phyloP scores from a whole-genome alignment of 2,329 filamentous ascomycete species.

The Hypoxylon sp. region DNA sequence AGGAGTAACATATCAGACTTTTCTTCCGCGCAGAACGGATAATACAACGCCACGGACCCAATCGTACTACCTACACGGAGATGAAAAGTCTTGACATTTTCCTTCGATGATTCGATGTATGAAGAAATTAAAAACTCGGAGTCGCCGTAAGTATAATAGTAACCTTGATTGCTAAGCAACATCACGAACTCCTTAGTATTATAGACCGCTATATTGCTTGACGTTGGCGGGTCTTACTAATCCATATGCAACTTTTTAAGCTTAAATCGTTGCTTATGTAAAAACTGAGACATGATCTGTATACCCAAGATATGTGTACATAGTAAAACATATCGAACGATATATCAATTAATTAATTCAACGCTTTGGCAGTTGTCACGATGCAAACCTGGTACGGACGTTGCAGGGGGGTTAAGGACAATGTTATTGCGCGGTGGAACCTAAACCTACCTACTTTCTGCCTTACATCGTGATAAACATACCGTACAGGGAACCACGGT shows the following conservation, averaged over 20 bases:
- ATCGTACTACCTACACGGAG: neutral
- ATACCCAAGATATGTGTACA: too few species aligned
- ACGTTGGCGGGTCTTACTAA: constrained; percentile 11
- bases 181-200: neutral
- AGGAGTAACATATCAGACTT: neutral
- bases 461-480: too few species aligned
- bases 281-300: neutral
- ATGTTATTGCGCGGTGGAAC: too few species aligned
- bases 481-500: too few species aligned
- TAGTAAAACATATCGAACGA: too few species aligned
- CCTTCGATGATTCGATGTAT: neutral
- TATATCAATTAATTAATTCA: too few species aligned
- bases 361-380: too few species aligned
- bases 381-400: too few species aligned
- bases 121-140: neutral
- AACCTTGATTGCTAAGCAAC: neutral
- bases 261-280: constrained; percentile 14
- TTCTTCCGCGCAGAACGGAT: neutral
- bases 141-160: neutral
- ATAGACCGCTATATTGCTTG: neutral
- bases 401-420: too few species aligned
- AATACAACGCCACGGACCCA: neutral
- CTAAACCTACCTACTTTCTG: too few species aligned
- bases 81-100: neutral
- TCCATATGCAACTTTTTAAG: constrained; percentile 19